Conservation (phyloP, 108 stramenopile species). For the Cyclotella choctawhatcheeana region DNA sequence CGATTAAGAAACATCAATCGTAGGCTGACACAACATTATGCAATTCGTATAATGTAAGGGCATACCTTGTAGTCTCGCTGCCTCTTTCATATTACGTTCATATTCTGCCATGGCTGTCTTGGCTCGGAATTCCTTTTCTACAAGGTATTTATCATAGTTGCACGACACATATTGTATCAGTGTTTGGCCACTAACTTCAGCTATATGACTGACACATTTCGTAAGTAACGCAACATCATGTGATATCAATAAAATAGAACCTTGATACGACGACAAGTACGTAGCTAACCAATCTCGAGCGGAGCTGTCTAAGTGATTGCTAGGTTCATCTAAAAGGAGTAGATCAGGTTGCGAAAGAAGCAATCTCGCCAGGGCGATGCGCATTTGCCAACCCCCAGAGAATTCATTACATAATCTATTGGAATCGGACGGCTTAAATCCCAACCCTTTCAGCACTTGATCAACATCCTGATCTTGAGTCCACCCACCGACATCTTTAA, state of each 20-base stretch:
- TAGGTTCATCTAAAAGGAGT: slow-evolving; percentile 89
- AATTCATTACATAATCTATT: slow-evolving; percentile 84
- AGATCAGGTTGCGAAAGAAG: slow-evolving; percentile 83
- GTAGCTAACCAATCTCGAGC: slow-evolving; percentile 86
- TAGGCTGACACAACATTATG: too few relatives aligned
- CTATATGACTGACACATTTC: slow-evolving; percentile 81
- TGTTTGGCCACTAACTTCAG: slow-evolving; percentile 76
- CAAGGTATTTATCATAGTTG: slow-evolving; percentile 76
- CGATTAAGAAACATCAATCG: too few relatives aligned
- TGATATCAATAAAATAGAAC: slow-evolving; percentile 82
- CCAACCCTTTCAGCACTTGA: slow-evolving; percentile 84
- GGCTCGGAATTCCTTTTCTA: slow-evolving; percentile 79
- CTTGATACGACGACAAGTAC: slow-evolving; percentile 82
- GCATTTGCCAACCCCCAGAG: slow-evolving; percentile 96
- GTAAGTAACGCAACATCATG: slow-evolving; percentile 86
- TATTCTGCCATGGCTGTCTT: slow-evolving; percentile 79
- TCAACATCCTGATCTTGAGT: slow-evolving; percentile 87
- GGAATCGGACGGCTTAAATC: slow-evolving; percentile 78
- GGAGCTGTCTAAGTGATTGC: slow-evolving; percentile 66
- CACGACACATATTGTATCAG: slow-evolving; percentile 70
- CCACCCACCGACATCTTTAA: slow-evolving; percentile 84
- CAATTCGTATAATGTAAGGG: not conserved
- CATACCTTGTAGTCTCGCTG: slow-evolving; percentile 73
- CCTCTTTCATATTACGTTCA: slow-evolving; percentile 85
- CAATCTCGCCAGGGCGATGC: slow-evolving; percentile 88